Base-by-base conservation (phyloP, 345 rosid species). In the Lepidium sativum region DNA sequence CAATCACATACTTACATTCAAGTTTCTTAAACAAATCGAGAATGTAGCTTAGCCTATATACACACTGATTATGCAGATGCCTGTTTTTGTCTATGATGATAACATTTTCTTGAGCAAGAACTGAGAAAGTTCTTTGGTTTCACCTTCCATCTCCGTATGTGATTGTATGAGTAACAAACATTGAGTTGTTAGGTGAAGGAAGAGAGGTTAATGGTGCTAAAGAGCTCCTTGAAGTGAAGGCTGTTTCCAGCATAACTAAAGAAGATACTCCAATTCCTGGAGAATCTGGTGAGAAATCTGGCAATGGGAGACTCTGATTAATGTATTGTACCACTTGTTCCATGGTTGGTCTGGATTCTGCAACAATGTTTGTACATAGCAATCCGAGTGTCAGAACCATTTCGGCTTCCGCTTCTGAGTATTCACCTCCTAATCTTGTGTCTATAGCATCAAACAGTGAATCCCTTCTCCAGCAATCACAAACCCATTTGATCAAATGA, bases 321-420 rank as follows among this genome's bases (percentile, higher is more conserved):
- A 78, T 57, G 60, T 66, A 67, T n/a, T 44, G 73, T 16, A 68
- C 40, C 62, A 78, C 78, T 64, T 78, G 80, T 49, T 61, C 71
- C 74, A 79, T 79, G 42, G 54, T 42, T 4, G 88, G 88, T 74
- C 79, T 76, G 2, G 52, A 34, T 38, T 55, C 76, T 7, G 75
- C 63, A 8, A 10, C 35, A 11, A 37, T 9, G 27, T 75, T 67
- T 40, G 80, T 63, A 60, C 80, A 82, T 6, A 80, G 65, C 63
- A 80, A 35, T 0, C 83, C 83, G 0, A 82, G 56, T 38, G 68
- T 82, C 67, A 82, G n/a, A 54, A 82, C 82, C 70, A 72, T 16
- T 25, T 73, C 75, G 38, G 54, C 32, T 61, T 82, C 81, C 15
- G 70, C 82, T 45, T 15, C 66, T 0, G 20, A 63, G 58, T n/a